Percentiles rank a stretch among this genome's conserved stretches.
Evolutionary conservation across 2,329 filamentous ascomycete species (phyloP).

Genomic region (Ophiostoma himal-ulmi): DNA sequence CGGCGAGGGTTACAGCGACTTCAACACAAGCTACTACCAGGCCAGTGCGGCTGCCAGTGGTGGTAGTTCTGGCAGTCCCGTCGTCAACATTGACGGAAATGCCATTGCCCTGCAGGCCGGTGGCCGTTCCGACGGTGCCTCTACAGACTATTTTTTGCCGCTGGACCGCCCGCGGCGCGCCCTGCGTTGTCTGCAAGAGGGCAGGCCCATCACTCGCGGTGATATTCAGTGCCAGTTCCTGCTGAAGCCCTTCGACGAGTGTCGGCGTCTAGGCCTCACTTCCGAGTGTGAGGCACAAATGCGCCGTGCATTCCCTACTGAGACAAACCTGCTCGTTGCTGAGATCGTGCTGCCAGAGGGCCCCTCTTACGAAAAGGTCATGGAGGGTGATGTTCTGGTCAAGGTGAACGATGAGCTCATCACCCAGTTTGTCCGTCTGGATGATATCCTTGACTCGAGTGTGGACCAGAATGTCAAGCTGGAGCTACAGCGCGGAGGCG

Average conservation of each 20-base stretch:
- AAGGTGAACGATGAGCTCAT: conserved; percentile 91
- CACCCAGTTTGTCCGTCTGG: conserved; percentile 85
- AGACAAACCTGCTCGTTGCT: conserved; percentile 94
- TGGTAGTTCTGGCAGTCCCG: conserved; percentile 95
- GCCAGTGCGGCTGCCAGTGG: conserved; percentile 94
- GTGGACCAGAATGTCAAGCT: conserved; percentile 75
- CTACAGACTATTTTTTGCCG: conserved; percentile 95
- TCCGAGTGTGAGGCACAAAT: conserved; percentile 81
- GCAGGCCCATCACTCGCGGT: conserved; percentile 71
- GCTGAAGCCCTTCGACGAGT: conserved; percentile 96
- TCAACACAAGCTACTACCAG: conserved; percentile 95
- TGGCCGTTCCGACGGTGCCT: conserved; percentile 86
- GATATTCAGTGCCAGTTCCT: conserved; percentile 99
- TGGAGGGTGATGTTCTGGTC: conserved; percentile 89
- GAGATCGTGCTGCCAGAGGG: conserved; percentile 91
- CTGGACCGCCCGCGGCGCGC: conserved; percentile 85
- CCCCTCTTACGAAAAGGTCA: conserved; percentile 76
- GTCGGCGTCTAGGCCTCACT: conserved; percentile 77
- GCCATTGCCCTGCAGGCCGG: conserved; percentile 92
- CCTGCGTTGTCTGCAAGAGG: conserved; percentile 74
- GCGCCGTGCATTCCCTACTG: conserved; percentile 76
- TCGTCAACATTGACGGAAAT: conserved; percentile 89
- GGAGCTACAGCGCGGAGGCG: conserved; percentile 79
- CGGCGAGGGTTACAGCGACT: conserved; percentile 95
- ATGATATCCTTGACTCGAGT: conserved; percentile 83